Conservation (phyloP, 306 rosid species). For the Rubus idaeus region DNA sequence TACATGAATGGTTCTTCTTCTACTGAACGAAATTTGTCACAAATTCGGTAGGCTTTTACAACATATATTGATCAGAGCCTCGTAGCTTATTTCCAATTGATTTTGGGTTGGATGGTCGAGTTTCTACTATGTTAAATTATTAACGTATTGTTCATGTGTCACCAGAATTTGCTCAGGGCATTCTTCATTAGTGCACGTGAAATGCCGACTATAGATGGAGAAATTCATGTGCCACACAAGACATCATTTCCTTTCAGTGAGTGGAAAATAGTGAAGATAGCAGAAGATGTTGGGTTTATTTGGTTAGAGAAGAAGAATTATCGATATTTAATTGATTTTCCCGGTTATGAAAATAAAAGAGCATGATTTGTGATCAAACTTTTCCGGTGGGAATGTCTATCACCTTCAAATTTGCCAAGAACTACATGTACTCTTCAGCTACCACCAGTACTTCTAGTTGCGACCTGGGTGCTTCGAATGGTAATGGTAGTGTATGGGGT, state of each 20-base stretch:
- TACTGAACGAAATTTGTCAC: background rate
- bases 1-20: background rate
- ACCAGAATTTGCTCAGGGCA: conserved; percentile 24
- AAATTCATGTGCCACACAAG: conserved; percentile 53
- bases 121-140: background rate
- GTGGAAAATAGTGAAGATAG: conserved; percentile 33
- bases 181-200: conserved; percentile 22
- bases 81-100: background rate
- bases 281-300: background rate
- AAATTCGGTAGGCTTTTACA: conserved; percentile 9
- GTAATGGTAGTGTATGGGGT: background rate
- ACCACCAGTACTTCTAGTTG: background rate
- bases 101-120: background rate
- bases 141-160: conserved; percentile 37
- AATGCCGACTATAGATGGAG: conserved; percentile 18
- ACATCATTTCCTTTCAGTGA: conserved; percentile 16
- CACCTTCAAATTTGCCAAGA: conserved; percentile 28
- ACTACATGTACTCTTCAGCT: background rate
- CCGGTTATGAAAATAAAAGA: conserved; percentile 33
- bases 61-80: background rate
- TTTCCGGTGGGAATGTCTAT: conserved; percentile 35
- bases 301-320: conserved; percentile 16
- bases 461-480: background rate
- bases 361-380: conserved; percentile 9
- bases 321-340: background rate